A percentile compares a stretch with the other conserved stretches of the same genome.
phyloP scores from a whole-genome alignment of 139 green algal species.

The Chlorella ohadii region DNA sequence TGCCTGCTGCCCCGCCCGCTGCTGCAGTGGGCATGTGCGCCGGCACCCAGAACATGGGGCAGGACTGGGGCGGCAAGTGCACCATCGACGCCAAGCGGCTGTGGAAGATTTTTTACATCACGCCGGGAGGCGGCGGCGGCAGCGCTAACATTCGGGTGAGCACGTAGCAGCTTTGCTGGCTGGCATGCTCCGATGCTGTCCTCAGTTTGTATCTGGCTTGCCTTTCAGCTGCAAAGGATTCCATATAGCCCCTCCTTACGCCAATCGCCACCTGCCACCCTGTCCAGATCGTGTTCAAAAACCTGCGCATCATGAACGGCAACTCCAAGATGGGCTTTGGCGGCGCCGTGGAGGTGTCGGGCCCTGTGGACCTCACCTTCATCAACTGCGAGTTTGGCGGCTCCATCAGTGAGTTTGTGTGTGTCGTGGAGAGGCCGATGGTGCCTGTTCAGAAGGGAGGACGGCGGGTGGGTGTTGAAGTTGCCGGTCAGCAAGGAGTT shows the following conservation, averaged over 20 bases:
- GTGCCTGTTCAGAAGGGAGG: too few species aligned
- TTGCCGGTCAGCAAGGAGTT: too few species aligned
- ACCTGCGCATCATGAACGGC: slow-evolving; percentile 39
- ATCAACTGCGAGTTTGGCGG: slow-evolving; percentile 42
- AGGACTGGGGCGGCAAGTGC: slow-evolving; percentile 39
- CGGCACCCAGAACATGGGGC: neutral
- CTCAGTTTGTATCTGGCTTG: too few species aligned
- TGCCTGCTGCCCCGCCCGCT: neutral
- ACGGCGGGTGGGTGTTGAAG: too few species aligned
- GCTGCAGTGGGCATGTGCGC: slow-evolving; percentile 24
- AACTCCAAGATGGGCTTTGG: slow-evolving; percentile 22
- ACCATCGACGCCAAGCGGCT: slow-evolving; percentile 35
- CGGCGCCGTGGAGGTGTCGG: slow-evolving; percentile 17
- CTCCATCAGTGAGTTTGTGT: slow-evolving; percentile 20
- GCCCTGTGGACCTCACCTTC: slow-evolving; percentile 33
- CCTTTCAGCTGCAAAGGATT: too few species aligned
- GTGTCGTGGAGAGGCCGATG: too few species aligned
- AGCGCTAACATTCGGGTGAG: too few species aligned
- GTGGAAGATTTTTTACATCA: slow-evolving; percentile 38
- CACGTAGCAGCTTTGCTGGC: too few species aligned
- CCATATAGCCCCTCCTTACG: neutral
- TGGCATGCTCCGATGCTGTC: too few species aligned
- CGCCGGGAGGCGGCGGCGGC: neutral
- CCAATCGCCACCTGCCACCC: neutral
- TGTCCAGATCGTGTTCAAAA: slow-evolving; percentile 15